Evolutionary conservation across 148 eudicot species (phyloP).

Genomic region (Dysphania ambrosioides): DNA sequence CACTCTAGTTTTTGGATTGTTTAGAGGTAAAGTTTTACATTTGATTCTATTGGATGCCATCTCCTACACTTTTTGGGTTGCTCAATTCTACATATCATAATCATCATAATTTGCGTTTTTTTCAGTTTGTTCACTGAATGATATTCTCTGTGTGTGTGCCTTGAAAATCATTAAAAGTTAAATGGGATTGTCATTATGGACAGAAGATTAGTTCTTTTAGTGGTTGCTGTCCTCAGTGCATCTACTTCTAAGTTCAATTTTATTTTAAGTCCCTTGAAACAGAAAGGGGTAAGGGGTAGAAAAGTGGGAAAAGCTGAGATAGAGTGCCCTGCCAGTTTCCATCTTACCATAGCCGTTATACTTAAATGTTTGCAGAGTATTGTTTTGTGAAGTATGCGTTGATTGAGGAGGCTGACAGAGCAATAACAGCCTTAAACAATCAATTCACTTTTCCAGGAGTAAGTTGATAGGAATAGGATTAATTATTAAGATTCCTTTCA

Average conservation of each 20-base stretch:
- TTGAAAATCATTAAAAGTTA: not conserved
- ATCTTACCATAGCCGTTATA: not conserved
- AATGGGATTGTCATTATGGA: not conserved
- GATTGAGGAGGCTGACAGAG: constrained; percentile 69
- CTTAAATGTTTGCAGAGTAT: constrained; percentile 54
- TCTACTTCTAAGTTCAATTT: not conserved
- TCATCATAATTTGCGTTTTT: not conserved
- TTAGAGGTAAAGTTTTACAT: not conserved
- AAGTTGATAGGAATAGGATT: no score
- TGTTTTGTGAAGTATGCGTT: constrained; percentile 78
- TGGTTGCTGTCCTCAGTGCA: not conserved
- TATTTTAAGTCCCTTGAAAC: not conserved
- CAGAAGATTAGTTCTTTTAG: not conserved
- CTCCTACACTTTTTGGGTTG: not conserved
- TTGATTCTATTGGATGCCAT: not conserved
- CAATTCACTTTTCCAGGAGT: constrained; percentile 68
- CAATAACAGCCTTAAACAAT: constrained; percentile 58
- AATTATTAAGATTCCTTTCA: no score
- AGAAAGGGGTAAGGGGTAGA: not conserved
- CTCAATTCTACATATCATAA: not conserved
- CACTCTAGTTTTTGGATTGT: not conserved
- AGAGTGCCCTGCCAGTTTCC: not conserved
- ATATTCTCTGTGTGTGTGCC: not conserved
- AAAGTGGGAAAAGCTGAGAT: not conserved
- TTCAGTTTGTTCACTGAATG: not conserved